Evolutionary conservation across 2,329 filamentous ascomycete genomes (phyloP), one percentile per base, ranked within the genome.

Genomic region (Septoria petroselini): DNA sequence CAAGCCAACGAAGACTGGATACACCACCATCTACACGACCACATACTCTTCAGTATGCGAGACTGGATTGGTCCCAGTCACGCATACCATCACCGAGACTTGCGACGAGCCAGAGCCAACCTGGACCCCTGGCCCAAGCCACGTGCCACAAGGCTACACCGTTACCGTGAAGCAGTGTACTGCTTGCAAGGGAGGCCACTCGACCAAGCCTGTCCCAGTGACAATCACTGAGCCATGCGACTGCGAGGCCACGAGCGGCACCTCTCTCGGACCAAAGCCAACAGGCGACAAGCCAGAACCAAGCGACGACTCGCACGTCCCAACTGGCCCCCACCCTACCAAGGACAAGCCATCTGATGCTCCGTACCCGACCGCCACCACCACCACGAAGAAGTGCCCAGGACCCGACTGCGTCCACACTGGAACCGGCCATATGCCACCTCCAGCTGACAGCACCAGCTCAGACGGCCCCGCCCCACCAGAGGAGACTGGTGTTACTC

Each of bases 21-120:
- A 65, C 59, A 66, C 62, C 21, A 69, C 68, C 25, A 54, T 64
- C 48, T 69, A 68, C 65, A 69, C 66, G 7, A 70, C 67, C 5
- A 60, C 57, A 18, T 68, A 65, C 55, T 39, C 54, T 38, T 65
- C 65, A 9, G 51, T 68, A 4, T 69, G 67, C 62, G 61, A 64
- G 11, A 68, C 65, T 14, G 66, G 63, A 39, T 53, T 59, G 14
- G 62, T 61, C 3, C 61, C 64, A 29, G 57, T 55, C 30, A 67
- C 62, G 14, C 67, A 68, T 60, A 70, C 66, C 15, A 60, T 69
- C 47, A 70, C 68, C 27, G 67, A 70, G 43, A 64, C 58, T 48
- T 70, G 68, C 56, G 57, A 58, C 12, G 65, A 63, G 27, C 44
- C 62, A 7, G 64, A 59, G 31, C 65, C 67, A 14, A 68, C 66